Evolutionary conservation across 2,329 filamentous ascomycete genomes (phyloP).

Genomic region (Aspergillus fumigatus): DNA sequence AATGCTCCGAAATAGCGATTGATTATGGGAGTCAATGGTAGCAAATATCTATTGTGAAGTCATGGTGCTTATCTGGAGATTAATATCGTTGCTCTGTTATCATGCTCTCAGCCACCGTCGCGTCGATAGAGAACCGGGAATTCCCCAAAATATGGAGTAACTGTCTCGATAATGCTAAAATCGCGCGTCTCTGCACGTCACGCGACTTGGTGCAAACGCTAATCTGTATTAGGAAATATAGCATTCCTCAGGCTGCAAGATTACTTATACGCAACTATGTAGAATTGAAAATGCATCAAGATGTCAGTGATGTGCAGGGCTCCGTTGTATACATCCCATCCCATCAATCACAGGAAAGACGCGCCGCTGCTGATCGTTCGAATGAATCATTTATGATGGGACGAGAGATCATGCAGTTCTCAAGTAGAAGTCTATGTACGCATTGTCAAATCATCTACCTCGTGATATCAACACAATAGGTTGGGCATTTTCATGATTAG

Average conservation of each 20-base stretch:
- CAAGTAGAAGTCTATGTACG: not conserved
- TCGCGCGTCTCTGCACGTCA: constrained; percentile 11
- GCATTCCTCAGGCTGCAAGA: constrained; percentile 19
- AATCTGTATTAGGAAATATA: constrained; percentile 12
- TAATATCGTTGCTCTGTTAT: not conserved
- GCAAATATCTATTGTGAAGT: not conserved
- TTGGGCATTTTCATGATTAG: not conserved
- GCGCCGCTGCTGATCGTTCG: not conserved
- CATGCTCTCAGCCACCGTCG: not conserved
- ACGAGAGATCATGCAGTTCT: not conserved
- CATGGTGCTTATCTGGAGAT: not conserved
- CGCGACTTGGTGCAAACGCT: constrained; percentile 3
- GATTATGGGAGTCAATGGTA: not conserved
- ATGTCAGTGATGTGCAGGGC: not conserved
- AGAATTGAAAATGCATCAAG: not conserved
- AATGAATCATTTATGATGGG: no score
- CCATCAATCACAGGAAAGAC: not conserved
- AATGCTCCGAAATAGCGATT: not conserved
- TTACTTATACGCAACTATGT: no score
- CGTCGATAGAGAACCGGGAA: not conserved
- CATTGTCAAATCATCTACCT: not conserved
- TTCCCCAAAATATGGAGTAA: not conserved
- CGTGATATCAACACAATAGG: not conserved
- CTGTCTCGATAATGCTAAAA: constrained; percentile 3
- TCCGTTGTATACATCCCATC: not conserved